Percentiles rank a stretch among this genome's conserved stretches.
Evolutionary conservation across 148 eudicot genomes (phyloP).

Genomic region (Drosera capensis): DNA sequence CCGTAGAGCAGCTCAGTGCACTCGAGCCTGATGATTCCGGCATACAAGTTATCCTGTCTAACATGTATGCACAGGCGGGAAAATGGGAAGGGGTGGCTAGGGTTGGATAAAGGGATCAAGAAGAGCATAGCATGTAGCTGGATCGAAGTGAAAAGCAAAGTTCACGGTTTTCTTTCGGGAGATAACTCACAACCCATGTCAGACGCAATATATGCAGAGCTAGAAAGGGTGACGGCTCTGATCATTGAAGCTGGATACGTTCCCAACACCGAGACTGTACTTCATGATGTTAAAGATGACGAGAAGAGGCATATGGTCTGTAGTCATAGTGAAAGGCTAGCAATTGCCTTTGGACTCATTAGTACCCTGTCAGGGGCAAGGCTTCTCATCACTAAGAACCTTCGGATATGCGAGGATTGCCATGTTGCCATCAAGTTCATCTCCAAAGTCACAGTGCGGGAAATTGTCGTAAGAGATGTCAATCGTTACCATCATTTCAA

Average conservation of each 20-base stretch:
- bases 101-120: conserved; percentile 32
- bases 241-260: conserved; percentile 36
- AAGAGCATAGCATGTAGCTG: conserved; percentile 57
- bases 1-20: conserved; percentile 40
- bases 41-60: conserved; percentile 38
- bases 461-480: conserved; percentile 37
- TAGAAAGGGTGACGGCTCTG: conserved; percentile 22
- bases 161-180: conserved; percentile 56
- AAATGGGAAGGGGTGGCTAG: conserved; percentile 53
- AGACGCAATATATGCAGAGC: conserved; percentile 25
- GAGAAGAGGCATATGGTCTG: conserved; percentile 22
- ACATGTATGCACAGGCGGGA: conserved; percentile 46
- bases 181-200: conserved; percentile 49
- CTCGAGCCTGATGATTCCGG: conserved; percentile 49
- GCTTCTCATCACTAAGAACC: conserved; percentile 32
- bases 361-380: conserved; percentile 29
- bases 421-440: conserved; percentile 31
- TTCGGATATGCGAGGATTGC: conserved; percentile 37
- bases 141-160: conserved; percentile 44
- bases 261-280: conserved; percentile 29
- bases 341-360: conserved; percentile 29
- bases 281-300: conserved; percentile 39
- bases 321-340: conserved; percentile 32
- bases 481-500: conserved; percentile 42
- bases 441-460: conserved; percentile 22